Evolutionary conservation across 208 protist species (phyloP), one percentile per base, ranked within the genome.

Genomic region (Acanthamoeba lenticulata): DNA sequence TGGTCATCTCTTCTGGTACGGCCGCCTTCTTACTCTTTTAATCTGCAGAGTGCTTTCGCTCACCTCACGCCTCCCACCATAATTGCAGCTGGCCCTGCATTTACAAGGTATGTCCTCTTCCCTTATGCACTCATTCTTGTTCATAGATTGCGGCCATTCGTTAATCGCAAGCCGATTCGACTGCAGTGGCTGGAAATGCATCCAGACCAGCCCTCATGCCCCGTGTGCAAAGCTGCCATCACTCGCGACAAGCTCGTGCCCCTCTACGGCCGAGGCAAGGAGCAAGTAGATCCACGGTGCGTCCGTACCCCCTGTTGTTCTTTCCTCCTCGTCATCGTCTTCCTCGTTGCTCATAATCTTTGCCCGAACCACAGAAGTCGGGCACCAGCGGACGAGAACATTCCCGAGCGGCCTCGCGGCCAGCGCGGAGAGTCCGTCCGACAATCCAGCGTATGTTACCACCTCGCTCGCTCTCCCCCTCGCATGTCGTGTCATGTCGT

Each of bases 1-100:
- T 65, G 95, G 95, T 2, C 95, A 96, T 67, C 77, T 96, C 38
- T 96, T 92, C 88, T 96, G 95, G 45, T 96, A 62, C 49, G 92
- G 6, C 72, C 42, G 1, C 27, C n/a, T n/a, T n/a, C n/a, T n/a
- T n/a, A n/a, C n/a, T n/a, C n/a, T n/a, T n/a, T n/a, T n/a, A n/a
- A n/a, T n/a, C n/a, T n/a, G n/a, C n/a, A n/a, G n/a, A n/a, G n/a
- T n/a, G n/a, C n/a, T n/a, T n/a, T n/a, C 21, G 17, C 27, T 74
- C 3, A 92, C 74, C n/a, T n/a, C n/a, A n/a, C n/a, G n/a, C n/a
- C n/a, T n/a, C n/a, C n/a, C n/a, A n/a, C n/a, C n/a, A n/a, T n/a
- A n/a, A n/a, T n/a, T 45, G 45, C 17, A 95, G 94, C n/a, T 95
- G 94, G 94, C 93, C 92, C 42, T 96, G 95, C 67, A 94, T 96